Evolutionary conservation across 163 green algal genomes (phyloP), one percentile per base, ranked within the genome.

Genomic region (Coccomyxa subellipsoidea): DNA sequence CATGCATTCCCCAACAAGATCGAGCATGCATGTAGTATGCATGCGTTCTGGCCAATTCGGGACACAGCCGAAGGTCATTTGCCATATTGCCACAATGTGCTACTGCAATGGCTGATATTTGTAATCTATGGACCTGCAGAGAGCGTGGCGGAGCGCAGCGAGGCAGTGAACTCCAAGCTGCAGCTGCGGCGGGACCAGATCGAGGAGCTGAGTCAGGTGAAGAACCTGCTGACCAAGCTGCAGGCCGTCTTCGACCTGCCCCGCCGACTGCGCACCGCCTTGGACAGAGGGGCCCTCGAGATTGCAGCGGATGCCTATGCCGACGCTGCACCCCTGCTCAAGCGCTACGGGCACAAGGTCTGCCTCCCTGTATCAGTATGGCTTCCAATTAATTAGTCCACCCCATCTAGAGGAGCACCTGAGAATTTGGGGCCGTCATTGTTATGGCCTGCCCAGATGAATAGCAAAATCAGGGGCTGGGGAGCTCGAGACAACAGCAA

Each of bases 191-290:
- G 94, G 31, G 87, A 93, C 54, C 84, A 92, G 32, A 95, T 98
- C 76, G 93, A 98, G 83, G 90, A 98, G 79, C 92, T 99, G 25
- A 95, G 93, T 73, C 84, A 91, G 38, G 89, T 92, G 36, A 84
- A 91, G 12, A 69, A 39, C 18, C 79, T 96, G 71, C 71, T 93
- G 73, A 70, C 80, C 54, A 89, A 88, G 84, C 38, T 91, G 36
- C 88, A 98, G 88, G 92, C 89, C 1, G 91, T 98, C 69, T 97
- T 98, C 87, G 92, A 98, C 59, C 90, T 98, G 80, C 95, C 96
- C 7, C 87, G 89, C 38, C 93, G 91, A 79, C 93, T 98, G 84
- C 82, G 89, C 0, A 89, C 88, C 18, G 94, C 92, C 0, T 70
- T 95, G 9, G 92, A 96, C 36, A 82, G 89, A 38, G 88, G 93